phyloP scores from a whole-genome alignment of 305 asterid genomes.

The Fraxinus xanthoxyloides region DNA sequence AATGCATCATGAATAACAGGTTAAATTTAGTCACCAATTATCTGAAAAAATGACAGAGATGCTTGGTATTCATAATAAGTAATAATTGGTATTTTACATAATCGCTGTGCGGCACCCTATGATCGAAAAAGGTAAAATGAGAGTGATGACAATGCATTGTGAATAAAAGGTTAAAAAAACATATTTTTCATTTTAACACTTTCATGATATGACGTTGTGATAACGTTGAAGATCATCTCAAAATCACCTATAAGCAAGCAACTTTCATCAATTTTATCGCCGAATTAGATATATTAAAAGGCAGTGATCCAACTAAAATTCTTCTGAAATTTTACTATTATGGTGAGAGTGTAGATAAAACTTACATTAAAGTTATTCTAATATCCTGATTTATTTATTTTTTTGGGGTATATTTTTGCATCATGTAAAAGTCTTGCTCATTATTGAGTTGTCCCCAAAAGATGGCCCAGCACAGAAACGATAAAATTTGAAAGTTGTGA shows the following conservation, averaged over 20 bases:
- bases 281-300: neutral
- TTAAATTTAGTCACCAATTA: neutral
- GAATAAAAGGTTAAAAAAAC: neutral
- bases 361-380: neutral
- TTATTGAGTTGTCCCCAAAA: conserved; percentile 29
- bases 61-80: neutral
- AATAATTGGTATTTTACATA: neutral
- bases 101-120: neutral
- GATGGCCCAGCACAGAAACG: conserved; percentile 29
- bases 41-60: neutral
- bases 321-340: neutral
- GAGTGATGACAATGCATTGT: neutral
- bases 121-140: neutral
- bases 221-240: neutral
- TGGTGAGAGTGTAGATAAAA: neutral
- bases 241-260: neutral
- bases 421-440: conserved; percentile 27
- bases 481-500: conserved; percentile 28
- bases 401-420: neutral
- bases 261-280: neutral
- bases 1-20: neutral
- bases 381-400: neutral
- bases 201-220: neutral
- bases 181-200: neutral
- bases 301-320: neutral